These are phyloP conservation scores for Calamus simplicifolius DNA, from an alignment of 176 grass and related monocot genomes.

Conservation along the genomic window DNA sequence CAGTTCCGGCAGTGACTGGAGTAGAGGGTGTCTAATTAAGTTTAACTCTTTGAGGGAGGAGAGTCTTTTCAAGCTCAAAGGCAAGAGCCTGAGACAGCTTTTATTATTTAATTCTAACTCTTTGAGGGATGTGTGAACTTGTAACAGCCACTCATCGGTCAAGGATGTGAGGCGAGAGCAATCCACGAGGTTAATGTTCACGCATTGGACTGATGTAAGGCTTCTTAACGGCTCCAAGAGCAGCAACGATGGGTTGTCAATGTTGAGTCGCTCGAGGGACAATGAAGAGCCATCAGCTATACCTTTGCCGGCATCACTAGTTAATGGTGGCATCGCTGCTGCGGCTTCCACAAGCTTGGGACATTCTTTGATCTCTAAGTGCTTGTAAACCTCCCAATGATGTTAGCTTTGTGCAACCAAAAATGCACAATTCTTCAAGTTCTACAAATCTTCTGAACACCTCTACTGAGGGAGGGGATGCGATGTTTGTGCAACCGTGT, in stretches of 20 bases:
- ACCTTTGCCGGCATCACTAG: no score
- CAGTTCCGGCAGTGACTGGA: constrained; percentile 17
- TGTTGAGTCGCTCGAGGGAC: constrained; percentile 16
- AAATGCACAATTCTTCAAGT: not conserved
- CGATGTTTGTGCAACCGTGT: not conserved
- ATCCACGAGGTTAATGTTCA: not conserved
- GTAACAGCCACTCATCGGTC: constrained; percentile 14
- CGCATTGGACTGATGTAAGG: constrained; percentile 1
- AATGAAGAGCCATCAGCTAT: not conserved
- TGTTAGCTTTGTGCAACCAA: not conserved
- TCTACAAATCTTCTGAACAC: not conserved
- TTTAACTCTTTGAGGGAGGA: no score
- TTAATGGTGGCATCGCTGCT: not conserved
- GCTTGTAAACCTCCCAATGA: constrained; percentile 1
- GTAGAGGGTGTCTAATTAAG: not conserved
- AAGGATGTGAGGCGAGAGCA: not conserved
- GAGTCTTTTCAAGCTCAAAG: not conserved
- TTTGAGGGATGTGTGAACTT: constrained; percentile 2
- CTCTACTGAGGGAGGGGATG: constrained; percentile 2
- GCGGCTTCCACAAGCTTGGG: not conserved
- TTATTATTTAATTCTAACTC: not conserved
- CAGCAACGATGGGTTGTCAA: constrained; percentile 23
- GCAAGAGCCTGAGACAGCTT: not conserved
- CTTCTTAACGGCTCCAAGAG: constrained; percentile 23
- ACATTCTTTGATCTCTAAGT: not conserved